Evolutionary conservation across 805 yeast species (phyloP), one percentile per base, ranked within the genome.

Genomic region (Candida multigemmis): DNA sequence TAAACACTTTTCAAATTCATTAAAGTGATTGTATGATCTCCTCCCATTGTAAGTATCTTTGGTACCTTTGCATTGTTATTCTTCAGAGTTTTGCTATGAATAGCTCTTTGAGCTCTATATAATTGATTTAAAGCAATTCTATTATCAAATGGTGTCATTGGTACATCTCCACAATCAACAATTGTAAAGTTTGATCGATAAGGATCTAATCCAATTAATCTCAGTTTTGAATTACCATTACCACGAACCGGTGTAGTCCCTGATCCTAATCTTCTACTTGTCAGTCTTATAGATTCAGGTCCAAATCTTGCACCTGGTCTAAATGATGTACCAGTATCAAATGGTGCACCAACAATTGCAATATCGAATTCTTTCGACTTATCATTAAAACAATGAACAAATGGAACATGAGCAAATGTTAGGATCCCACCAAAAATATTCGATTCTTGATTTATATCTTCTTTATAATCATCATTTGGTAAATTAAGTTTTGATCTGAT

Each of bases 131-230:
- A 53, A 0, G 84, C 84, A 28, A 77, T 53, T 12, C 65, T 44
- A 45, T 76, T 76, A 48, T 77, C 83, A 50, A 77, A 67, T 6
- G 85, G 83, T 3, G 79, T 68, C 40, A 77, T 67, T 8, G 81
- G 75, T 22, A 77, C 70, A 46, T 77, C 85, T 16, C 77, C 77
- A 47, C 85, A 77, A 48, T 77, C 85, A 5, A 77, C 48, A 15
- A 73, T 52, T 12, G 57, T 57, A 13, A 74, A 42, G 34, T 58
- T 56, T 22, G 53, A 44, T 29, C 63, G 59, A 45, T 71, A 76
- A 4, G 83, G 83, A 39, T 76, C 70, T 25, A 73, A 32, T 22
- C 45, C 35, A 32, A 55, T 49, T 21, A 66, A 42, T 26, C 54
- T 52, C 16, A 50, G 50, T 12, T 49, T 50, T 28, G 45, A 43